A percentile compares a stretch with the other conserved stretches of the same genome.
Conservation (phyloP, 305 asterid species). For the Fraxinus floribunda region DNA sequence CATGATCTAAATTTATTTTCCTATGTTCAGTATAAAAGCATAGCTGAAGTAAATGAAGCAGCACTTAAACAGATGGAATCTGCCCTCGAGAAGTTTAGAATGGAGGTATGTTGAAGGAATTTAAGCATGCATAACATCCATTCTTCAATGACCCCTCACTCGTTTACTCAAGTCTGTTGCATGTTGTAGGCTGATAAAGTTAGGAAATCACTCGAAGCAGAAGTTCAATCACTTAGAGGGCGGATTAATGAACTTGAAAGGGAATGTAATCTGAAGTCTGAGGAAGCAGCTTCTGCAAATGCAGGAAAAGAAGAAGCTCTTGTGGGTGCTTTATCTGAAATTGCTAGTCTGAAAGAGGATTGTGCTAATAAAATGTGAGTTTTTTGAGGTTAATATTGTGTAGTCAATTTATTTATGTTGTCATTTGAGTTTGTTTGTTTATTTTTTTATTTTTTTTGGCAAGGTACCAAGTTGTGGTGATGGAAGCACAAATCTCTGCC, state of each 20-base stretch:
- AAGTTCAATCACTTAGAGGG: conserved; percentile 51
- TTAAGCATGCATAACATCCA: neutral
- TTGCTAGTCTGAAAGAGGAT: conserved; percentile 65
- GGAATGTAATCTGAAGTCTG: conserved; percentile 59
- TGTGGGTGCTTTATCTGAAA: conserved; percentile 60
- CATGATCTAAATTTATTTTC: conserved; percentile 29
- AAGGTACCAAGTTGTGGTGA: conserved; percentile 60
- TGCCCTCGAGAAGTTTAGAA: conserved; percentile 56
- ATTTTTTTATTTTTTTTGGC: neutral
- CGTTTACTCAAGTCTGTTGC: conserved; percentile 4
- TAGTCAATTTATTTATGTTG: neutral
- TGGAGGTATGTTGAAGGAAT: conserved; percentile 45
- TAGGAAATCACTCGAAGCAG: conserved; percentile 69
- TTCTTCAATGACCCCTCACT: conserved; percentile 8
- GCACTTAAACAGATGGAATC: conserved; percentile 76
- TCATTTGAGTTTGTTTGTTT: neutral
- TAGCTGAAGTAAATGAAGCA: conserved; percentile 79
- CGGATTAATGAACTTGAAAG: conserved; percentile 62
- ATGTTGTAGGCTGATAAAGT: conserved; percentile 52
- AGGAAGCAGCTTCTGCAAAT: conserved; percentile 64
- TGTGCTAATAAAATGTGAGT: conserved; percentile 60
- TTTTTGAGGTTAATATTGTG: neutral
- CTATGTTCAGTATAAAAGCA: conserved; percentile 69
- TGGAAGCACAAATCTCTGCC: conserved; percentile 67
- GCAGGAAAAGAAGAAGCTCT: conserved; percentile 79